Percentiles rank a stretch among this genome's conserved stretches.
Evolutionary conservation across 345 rosid genomes (phyloP).

Genomic region (Nasturtium officinale): DNA sequence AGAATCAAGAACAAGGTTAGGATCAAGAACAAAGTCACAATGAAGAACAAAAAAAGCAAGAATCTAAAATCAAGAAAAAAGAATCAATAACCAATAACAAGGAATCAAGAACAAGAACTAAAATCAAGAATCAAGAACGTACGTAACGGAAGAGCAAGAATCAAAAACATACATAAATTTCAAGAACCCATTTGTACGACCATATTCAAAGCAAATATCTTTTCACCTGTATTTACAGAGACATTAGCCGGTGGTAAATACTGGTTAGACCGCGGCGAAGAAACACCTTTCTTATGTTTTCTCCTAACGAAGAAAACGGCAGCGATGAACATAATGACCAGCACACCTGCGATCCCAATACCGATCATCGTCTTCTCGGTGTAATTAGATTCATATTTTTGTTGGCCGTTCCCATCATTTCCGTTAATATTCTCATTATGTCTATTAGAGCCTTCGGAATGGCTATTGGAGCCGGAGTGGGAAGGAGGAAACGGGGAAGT

Average conservation of each 20-base stretch:
- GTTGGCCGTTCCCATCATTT: slow-evolving; percentile 21
- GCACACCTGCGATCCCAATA: slow-evolving; percentile 44
- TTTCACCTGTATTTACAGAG: slow-evolving; percentile 51
- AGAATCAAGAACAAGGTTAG: neutral
- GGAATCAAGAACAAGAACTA: neutral
- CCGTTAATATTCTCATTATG: slow-evolving; percentile 4
- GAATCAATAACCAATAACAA: no score
- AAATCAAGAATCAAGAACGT: neutral
- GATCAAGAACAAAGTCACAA: no score
- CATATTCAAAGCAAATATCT: neutral
- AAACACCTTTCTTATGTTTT: slow-evolving; percentile 41
- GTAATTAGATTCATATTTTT: slow-evolving; percentile 21
- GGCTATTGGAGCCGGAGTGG: neutral
- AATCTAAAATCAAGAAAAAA: no score
- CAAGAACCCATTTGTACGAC: slow-evolving; percentile 22
- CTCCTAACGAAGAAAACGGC: slow-evolving; percentile 39
- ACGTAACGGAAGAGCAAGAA: neutral
- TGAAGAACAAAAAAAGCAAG: no score
- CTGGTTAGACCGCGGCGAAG: slow-evolving; percentile 35
- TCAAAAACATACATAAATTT: slow-evolving; percentile 7
- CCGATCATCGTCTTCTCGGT: slow-evolving; percentile 38
- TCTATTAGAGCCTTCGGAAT: slow-evolving; percentile 22
- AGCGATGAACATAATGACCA: slow-evolving; percentile 47
- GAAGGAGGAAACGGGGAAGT: slow-evolving; percentile 36
- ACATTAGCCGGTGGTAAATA: slow-evolving; percentile 50